phyloP scores from a whole-genome alignment of 139 green algal genomes.

The Micromonas pusilla region DNA sequence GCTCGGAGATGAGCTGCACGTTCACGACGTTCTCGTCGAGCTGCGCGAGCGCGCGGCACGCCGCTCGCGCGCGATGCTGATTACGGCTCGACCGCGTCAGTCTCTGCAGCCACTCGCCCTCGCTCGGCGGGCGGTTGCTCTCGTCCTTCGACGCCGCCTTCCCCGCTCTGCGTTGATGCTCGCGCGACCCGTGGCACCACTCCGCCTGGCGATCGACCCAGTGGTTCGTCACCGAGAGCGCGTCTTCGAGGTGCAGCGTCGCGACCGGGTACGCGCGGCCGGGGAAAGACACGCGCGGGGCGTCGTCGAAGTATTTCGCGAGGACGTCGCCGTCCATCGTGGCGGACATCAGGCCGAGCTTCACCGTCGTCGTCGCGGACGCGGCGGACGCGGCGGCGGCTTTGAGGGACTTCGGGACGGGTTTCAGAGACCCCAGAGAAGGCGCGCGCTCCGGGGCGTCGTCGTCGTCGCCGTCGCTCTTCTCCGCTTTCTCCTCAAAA shows the following conservation, averaged over 20 bases:
- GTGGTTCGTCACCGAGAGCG: conserved; percentile 49
- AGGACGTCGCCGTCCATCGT: conserved; percentile 11
- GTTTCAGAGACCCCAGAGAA: too few species aligned
- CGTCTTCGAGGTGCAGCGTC: conserved; percentile 75
- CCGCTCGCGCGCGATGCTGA: neutral
- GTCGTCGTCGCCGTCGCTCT: neutral
- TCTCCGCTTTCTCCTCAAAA: too few species aligned
- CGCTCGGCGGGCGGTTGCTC: conserved; percentile 25
- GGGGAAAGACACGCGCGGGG: conserved; percentile 36
- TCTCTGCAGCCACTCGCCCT: neutral
- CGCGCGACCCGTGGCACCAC: neutral
- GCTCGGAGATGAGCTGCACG: conserved; percentile 20
- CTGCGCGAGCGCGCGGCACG: conserved; percentile 11
- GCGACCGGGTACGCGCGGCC: conserved; percentile 81
- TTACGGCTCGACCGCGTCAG: neutral
- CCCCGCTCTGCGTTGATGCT: conserved; percentile 27
- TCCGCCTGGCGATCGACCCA: conserved; percentile 1
- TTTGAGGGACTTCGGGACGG: too few species aligned
- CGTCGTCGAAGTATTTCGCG: conserved; percentile 21
- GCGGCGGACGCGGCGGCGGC: neutral
- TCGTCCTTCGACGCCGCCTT: neutral
- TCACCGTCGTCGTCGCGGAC: neutral
- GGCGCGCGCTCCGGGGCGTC: neutral
- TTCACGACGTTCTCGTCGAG: conserved; percentile 15
- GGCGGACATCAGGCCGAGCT: conserved; percentile 6